Base-by-base conservation (phyloP, 1,139 yeast species). In the Blastobotrys serpentis region DNA sequence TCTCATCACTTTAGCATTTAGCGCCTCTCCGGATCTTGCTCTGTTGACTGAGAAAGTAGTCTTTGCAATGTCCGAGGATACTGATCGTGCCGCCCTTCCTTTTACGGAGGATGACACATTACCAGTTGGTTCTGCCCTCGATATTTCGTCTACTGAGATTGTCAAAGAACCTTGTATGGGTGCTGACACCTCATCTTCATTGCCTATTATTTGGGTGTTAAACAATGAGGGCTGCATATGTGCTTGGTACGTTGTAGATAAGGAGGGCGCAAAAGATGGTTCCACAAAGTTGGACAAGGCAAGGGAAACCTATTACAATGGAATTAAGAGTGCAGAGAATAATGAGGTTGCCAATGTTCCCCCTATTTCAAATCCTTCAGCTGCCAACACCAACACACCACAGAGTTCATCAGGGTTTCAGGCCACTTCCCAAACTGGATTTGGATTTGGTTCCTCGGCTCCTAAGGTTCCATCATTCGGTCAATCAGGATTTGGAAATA, bases 61-160 rank as follows among this genome's bases (percentile, higher is more conserved):
- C 13, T 63, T 73, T 38, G 67, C 62, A 32, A 80, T 82, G 18
- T 65, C 76, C 2, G 86, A 84, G 56, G 96, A 88, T 60, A 71
- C 82, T 2, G 79, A 79, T 55, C 74, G 86, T 46, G 92, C 95
- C 0, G 76, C 78, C 11, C 71, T 86, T 54, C 95, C 96, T 0
- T 70, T 86, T 55, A 82, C 78, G 13, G 82, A 75, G 1, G 84
- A 78, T 44, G 95, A 86, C 60, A 76, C 85, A 4, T 77, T 86
- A 1, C 81, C 90, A 0, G 69, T 85, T 17, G 96, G 96, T 1
- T 57, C 85, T 29, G 80, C 78, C 0, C 46, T 86, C 2, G 95
- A 86, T 61, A 59, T 81, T 13, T 68, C 76, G 4, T 69, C 79
- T 3, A 61, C 64, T 1, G 72, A 71, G 4, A 58, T 57, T 1